Evolutionary conservation across 129 eudicot species (phyloP).

Genomic region (Mikania micrantha): DNA sequence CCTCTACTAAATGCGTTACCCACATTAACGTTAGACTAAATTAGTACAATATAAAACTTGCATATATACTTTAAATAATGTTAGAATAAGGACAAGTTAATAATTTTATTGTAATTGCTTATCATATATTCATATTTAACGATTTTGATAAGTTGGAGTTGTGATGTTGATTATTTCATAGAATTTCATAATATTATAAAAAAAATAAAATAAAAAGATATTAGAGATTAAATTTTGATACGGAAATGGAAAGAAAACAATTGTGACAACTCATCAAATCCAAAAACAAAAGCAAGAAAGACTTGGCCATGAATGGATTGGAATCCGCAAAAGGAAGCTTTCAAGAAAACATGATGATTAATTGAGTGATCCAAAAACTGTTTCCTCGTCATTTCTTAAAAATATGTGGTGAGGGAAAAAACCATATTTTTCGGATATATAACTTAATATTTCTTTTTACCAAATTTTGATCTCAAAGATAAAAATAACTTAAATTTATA

Average conservation of each 20-base stretch:
- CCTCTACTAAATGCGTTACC: no score
- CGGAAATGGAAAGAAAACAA: conserved; percentile 11
- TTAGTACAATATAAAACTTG: no score
- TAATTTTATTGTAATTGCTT: neutral
- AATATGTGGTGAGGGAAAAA: neutral
- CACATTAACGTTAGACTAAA: no score
- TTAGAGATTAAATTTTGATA: neutral
- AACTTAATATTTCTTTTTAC: neutral
- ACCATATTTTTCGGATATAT: neutral
- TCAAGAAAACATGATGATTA: conserved; percentile 18
- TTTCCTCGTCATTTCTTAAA: conserved; percentile 12
- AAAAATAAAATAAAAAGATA: neutral
- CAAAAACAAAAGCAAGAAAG: conserved; percentile 20
- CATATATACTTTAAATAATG: no score
- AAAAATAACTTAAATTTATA: no score
- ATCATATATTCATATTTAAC: neutral
- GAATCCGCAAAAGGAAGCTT: conserved; percentile 22
- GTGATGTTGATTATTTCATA: neutral
- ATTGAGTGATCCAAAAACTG: conserved; percentile 17
- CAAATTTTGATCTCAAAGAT: neutral
- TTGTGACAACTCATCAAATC: conserved; percentile 17
- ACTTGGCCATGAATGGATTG: conserved; percentile 29
- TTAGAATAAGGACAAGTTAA: neutral
- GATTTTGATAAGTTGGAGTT: neutral
- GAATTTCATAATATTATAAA: neutral